These are phyloP conservation scores for Phytophthora pini DNA, from an alignment of 352 stramenopile genomes.

Conservation along the genomic window DNA sequence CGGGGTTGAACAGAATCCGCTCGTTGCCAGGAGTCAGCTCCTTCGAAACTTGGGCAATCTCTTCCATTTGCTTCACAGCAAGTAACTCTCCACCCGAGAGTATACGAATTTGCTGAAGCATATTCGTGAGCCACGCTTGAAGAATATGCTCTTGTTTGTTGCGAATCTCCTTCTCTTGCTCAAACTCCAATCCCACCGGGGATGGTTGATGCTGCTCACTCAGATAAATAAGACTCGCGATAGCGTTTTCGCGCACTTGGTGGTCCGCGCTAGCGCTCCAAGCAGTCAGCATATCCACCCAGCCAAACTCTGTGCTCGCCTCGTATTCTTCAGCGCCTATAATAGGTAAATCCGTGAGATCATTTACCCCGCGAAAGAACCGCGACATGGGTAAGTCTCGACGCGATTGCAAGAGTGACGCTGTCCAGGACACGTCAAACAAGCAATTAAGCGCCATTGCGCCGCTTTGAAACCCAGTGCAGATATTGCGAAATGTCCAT, in stretches of 20 bases:
- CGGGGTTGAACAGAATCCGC: slow-evolving; percentile 69
- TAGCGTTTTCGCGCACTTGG: slow-evolving; percentile 66
- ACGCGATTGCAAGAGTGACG: slow-evolving; percentile 63
- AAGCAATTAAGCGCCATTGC: slow-evolving; percentile 51
- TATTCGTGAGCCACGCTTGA: slow-evolving; percentile 80
- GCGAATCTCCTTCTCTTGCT: slow-evolving; percentile 25
- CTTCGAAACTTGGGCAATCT: slow-evolving; percentile 74
- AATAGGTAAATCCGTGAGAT: slow-evolving; percentile 76
- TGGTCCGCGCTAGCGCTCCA: slow-evolving; percentile 69
- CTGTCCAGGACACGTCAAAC: slow-evolving; percentile 43
- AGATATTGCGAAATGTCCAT: slow-evolving; percentile 69
- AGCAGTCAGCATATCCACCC: slow-evolving; percentile 81
- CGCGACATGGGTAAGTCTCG: slow-evolving; percentile 69
- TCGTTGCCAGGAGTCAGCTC: slow-evolving; percentile 83
- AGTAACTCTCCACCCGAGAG: slow-evolving; percentile 67
- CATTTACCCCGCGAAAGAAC: slow-evolving; percentile 57
- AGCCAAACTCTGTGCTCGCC: slow-evolving; percentile 73
- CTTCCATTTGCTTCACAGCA: slow-evolving; percentile 81
- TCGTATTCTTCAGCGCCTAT: slow-evolving; percentile 83
- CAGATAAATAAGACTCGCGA: slow-evolving; percentile 72
- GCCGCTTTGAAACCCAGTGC: slow-evolving; percentile 61
- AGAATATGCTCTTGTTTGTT: slow-evolving; percentile 69
- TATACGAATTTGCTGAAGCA: slow-evolving; percentile 75
- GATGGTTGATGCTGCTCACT: slow-evolving; percentile 41
- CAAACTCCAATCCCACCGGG: not conserved